phyloP scores from a whole-genome alignment of 306 rosid genomes.

The Calophaca sinica region DNA sequence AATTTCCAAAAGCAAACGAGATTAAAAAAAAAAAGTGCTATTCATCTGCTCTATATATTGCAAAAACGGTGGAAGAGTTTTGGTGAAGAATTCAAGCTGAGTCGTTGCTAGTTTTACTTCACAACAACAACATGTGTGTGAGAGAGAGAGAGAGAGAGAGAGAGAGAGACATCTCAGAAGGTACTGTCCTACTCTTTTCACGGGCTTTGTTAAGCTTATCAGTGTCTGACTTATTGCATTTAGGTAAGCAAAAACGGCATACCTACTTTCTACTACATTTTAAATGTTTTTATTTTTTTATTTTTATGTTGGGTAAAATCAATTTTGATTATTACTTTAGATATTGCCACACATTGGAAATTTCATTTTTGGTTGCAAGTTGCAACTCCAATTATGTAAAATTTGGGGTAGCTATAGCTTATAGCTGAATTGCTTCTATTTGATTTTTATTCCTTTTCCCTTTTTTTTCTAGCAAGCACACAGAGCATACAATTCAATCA shows the following conservation, averaged over 20 bases:
- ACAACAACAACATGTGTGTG: neutral
- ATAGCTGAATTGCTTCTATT: neutral
- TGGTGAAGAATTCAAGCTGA: slow-evolving; percentile 11
- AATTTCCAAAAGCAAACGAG: slow-evolving; percentile 27
- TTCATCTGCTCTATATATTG: slow-evolving; percentile 39
- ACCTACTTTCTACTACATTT: neutral
- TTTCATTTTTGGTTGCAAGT: slow-evolving; percentile 1
- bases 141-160: too few relatives aligned
- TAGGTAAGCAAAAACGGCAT: too few relatives aligned
- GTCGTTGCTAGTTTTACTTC: neutral
- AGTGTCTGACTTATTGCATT: neutral
- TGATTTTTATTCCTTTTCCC: neutral
- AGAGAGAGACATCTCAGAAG: slow-evolving; percentile 9
- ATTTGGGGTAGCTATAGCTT: neutral
- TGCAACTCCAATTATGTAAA: neutral
- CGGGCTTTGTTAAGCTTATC: neutral
- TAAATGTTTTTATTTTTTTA: neutral
- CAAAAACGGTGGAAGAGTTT: slow-evolving; percentile 6
- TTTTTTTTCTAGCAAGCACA: too few relatives aligned
- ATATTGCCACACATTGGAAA: neutral
- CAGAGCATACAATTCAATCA: neutral
- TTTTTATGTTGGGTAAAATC: slow-evolving; percentile 27
- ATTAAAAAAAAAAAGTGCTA: neutral
- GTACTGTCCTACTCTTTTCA: slow-evolving; percentile 43
- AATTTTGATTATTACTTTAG: neutral